Evolutionary conservation across 495 filamentous ascomycete genomes (phyloP).

Genomic region (Trichocladium uniseriatum): DNA sequence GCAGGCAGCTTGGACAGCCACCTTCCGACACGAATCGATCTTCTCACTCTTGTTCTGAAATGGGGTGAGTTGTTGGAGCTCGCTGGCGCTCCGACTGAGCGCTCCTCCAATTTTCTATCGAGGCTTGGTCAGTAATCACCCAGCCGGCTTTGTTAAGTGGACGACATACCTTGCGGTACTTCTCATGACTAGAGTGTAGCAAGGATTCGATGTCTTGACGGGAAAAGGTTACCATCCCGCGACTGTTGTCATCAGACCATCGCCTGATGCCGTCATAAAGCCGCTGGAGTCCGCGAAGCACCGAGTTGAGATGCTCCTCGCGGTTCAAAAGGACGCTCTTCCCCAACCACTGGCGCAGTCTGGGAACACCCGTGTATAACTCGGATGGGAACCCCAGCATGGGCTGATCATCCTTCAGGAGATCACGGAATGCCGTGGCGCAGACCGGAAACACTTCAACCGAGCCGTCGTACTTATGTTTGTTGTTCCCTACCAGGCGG

Average conservation of each 20-base stretch:
- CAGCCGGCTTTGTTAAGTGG: neutral
- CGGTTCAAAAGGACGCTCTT: slow-evolving; percentile 8
- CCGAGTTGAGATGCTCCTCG: slow-evolving; percentile 10
- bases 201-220: neutral
- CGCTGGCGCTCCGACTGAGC: neutral
- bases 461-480: neutral
- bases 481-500: neutral
- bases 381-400: slow-evolving; percentile 13
- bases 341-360: slow-evolving; percentile 16
- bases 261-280: slow-evolving; percentile 7
- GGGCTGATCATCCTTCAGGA: neutral
- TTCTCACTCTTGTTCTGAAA: neutral
- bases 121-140: neutral
- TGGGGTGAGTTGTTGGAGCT: neutral
- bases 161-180: neutral
- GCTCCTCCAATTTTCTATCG: neutral
- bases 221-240: neutral
- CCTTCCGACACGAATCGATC: neutral
- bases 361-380: slow-evolving; percentile 16
- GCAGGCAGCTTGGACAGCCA: neutral
- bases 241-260: slow-evolving; percentile 14
- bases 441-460: slow-evolving; percentile 12
- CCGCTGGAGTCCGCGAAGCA: slow-evolving; percentile 11
- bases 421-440: slow-evolving; percentile 12
- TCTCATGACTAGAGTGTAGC: neutral